Evolutionary conservation across 768 basidiomycete genomes (phyloP).

Genomic region (Tylopilus balloui): DNA sequence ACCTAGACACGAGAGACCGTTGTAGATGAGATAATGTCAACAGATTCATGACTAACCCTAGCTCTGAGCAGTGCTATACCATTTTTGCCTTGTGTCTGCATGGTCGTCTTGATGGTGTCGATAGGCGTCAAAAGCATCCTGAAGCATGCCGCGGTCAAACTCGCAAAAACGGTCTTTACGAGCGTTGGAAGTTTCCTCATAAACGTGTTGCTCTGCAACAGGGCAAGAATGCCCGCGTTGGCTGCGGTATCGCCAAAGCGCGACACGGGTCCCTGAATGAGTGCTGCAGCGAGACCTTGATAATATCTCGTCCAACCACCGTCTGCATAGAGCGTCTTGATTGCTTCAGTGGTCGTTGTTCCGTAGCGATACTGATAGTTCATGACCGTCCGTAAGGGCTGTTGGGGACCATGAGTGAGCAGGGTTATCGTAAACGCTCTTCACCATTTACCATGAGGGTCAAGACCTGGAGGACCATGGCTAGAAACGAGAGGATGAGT

Average conservation of each 20-base stretch:
- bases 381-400: constrained; percentile 96
- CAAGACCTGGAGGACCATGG: constrained; percentile 93
- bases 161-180: constrained; percentile 77
- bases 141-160: constrained; percentile 75
- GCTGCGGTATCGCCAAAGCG: constrained; percentile 96
- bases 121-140: constrained; percentile 90
- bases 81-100: constrained; percentile 82
- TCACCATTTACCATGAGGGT: constrained; percentile 59
- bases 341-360: constrained; percentile 63
- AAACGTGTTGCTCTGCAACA: constrained; percentile 72
- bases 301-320: constrained; percentile 86
- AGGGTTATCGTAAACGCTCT: background rate
- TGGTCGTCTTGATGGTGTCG: constrained; percentile 92
- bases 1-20: constrained; percentile 41
- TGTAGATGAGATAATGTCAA: background rate
- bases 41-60: constrained; percentile 42
- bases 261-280: constrained; percentile 77
- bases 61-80: constrained; percentile 63
- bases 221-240: constrained; percentile 85
- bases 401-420: background rate
- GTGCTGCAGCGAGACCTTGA: constrained; percentile 79
- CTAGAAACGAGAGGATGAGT: constrained; percentile 33
- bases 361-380: constrained; percentile 94
- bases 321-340: constrained; percentile 63
- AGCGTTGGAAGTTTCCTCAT: constrained; percentile 57